Conservation (phyloP, 176 grass and related monocot species). For the Echinochloa phyllopogon region DNA sequence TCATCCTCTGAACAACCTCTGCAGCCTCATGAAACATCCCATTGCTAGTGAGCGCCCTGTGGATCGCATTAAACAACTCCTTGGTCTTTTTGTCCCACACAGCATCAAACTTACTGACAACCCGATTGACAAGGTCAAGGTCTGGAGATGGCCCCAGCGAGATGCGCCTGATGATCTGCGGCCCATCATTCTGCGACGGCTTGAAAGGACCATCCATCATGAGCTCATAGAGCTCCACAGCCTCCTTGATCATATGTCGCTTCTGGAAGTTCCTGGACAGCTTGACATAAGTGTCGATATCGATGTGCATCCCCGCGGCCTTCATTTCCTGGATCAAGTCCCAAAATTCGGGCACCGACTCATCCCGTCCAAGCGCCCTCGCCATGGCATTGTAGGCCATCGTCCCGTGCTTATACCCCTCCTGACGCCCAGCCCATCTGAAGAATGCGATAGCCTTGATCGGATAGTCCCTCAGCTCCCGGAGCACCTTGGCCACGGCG, state of each 20-base stretch:
- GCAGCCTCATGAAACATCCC: constrained; percentile 75
- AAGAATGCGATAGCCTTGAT: constrained; percentile 77
- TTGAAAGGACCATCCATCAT: constrained; percentile 97
- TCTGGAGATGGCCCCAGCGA: constrained; percentile 50
- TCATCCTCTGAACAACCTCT: constrained; percentile 64
- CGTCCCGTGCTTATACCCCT: constrained; percentile 54
- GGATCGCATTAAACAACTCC: constrained; percentile 77
- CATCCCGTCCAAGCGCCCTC: constrained; percentile 65
- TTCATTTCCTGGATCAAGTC: constrained; percentile 68
- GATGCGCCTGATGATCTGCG: constrained; percentile 73
- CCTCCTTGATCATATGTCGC: constrained; percentile 63
- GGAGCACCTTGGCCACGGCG: constrained; percentile 56
- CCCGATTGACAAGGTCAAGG: constrained; percentile 70
- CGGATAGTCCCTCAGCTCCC: constrained; percentile 61
- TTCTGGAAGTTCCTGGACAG: constrained; percentile 74
- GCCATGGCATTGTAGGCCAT: constrained; percentile 76
- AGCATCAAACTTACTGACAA: constrained; percentile 68
- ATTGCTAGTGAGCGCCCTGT: constrained; percentile 71
- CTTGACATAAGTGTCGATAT: constrained; percentile 94
- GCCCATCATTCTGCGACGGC: constrained; percentile 63
- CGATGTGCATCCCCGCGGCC: constrained; percentile 53
- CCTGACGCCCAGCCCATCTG: constrained; percentile 55
- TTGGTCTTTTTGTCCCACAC: constrained; percentile 63
- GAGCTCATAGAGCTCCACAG: constrained; percentile 79
- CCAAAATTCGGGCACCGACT: constrained; percentile 72